Base-by-base conservation (phyloP, 805 yeast species). In the Starmerella geochares region DNA sequence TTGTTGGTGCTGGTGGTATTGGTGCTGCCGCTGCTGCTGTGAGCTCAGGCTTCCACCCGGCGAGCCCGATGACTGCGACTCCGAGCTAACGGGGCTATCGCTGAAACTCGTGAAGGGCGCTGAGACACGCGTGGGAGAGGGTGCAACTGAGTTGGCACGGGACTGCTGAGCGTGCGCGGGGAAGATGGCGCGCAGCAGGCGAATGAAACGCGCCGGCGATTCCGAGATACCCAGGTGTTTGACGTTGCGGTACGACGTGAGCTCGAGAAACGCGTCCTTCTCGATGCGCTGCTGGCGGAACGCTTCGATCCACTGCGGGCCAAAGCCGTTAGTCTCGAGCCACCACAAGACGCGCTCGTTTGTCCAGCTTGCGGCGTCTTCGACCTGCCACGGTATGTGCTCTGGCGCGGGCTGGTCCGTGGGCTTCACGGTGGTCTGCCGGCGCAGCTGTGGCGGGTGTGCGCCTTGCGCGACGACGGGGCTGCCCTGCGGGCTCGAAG, bases 161-260 rank as follows among this genome's bases (percentile, higher is more conserved):
- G 46, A 10, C 40, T 37, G 40, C 14, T 38, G 50, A 23, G 27
- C 24, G 8, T 38, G 50, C 23, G 23, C 23, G 7, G 59, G 58
- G 4, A 50, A 39, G 3, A 58, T 72, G 49, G 74, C 70, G 51
- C 78, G 72, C 54, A 76, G 63, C 32, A 72, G 64, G 52, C 72
- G 78, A 50, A 78, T 78, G 67, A 73, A 88, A 54, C 76, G 72
- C 52, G 71, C 73, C 53, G 72, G 83, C 3, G 77, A 75, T 48
- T 75, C 74, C 37, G 57, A 60, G 57, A 56, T 69, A 71, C 63
- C 69, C 33, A 65, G 55, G 24, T 58, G 50, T 55, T 66, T 67
- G 69, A 86, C 74, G 25, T 77, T 73, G 39, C 80, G 85, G 62
- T 82, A 83, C 38, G 80, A 84, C 44, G 79, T 74, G 56, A 87